Conservation (phyloP, 108 stramenopile genomes). For the Cyclotella cryptica region DNA sequence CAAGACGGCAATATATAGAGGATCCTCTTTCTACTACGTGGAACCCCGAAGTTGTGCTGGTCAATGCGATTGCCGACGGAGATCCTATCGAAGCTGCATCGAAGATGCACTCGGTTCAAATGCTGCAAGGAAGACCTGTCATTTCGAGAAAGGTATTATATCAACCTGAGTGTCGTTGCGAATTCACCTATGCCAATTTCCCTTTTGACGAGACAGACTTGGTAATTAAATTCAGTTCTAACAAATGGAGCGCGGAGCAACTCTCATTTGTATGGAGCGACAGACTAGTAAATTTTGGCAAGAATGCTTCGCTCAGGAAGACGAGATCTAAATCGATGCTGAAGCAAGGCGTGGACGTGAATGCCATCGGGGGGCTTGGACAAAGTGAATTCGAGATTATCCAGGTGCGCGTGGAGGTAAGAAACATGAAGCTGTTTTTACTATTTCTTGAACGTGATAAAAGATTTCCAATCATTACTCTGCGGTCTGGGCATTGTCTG, state of each 20-base stretch:
- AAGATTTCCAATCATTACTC: no score
- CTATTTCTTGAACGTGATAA: no score
- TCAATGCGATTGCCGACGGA: slow-evolving; percentile 42
- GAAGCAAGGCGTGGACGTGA: slow-evolving; percentile 26
- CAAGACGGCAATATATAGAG: slow-evolving; percentile 12
- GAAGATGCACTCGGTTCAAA: slow-evolving; percentile 43
- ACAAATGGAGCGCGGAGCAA: slow-evolving; percentile 49
- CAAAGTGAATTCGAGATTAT: slow-evolving; percentile 48
- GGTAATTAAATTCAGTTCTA: slow-evolving; percentile 44
- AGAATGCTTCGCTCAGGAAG: neutral
- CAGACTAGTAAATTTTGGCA: slow-evolving; percentile 6
- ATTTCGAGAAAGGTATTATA: slow-evolving; percentile 41
- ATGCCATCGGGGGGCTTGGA: slow-evolving; percentile 41
- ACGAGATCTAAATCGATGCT: slow-evolving; percentile 11
- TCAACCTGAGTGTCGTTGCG: slow-evolving; percentile 50
- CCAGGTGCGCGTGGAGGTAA: slow-evolving; percentile 25
- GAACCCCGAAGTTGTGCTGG: slow-evolving; percentile 45
- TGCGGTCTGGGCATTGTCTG: no score
- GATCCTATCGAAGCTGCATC: slow-evolving; percentile 38
- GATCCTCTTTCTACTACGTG: slow-evolving; percentile 35
- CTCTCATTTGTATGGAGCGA: slow-evolving; percentile 44
- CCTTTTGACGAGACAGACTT: slow-evolving; percentile 52
- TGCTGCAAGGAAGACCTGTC: slow-evolving; percentile 36
- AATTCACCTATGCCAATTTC: slow-evolving; percentile 46
- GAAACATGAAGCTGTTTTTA: neutral